These are phyloP conservation scores for Cardiospermum halicacabum DNA, from an alignment of 345 rosid genomes.

Conservation along the genomic window DNA sequence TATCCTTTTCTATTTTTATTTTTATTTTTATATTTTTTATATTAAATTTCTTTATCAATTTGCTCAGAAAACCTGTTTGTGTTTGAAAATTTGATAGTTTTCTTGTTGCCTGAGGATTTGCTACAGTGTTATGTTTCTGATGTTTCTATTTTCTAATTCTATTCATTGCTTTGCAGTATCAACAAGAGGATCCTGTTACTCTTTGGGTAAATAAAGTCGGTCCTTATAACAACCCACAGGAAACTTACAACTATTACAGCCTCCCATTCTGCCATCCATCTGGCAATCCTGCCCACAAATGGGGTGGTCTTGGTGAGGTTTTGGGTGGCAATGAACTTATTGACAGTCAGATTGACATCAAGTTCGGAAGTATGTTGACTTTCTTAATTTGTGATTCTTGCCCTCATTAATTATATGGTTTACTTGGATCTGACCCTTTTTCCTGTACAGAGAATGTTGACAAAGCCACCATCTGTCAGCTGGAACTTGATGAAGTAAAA, in stretches of 20 bases:
- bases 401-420: slow-evolving; percentile 3
- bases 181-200: slow-evolving; percentile 66
- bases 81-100: neutral
- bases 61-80: neutral
- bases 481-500: slow-evolving; percentile 59
- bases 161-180: slow-evolving; percentile 53
- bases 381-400: slow-evolving; percentile 2
- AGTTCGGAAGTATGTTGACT: slow-evolving; percentile 69
- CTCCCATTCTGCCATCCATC: slow-evolving; percentile 90
- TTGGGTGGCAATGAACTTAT: slow-evolving; percentile 99
- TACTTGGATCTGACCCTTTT: neutral
- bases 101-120: neutral
- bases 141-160: neutral
- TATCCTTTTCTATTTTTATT: neutral
- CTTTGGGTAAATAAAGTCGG: slow-evolving; percentile 99
- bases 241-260: slow-evolving; percentile 96
- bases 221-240: slow-evolving; percentile 98
- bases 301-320: slow-evolving; percentile 99
- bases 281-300: slow-evolving; percentile 69
- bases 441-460: slow-evolving; percentile 59
- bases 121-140: neutral
- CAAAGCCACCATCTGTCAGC: slow-evolving; percentile 48
- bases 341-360: slow-evolving; percentile 80
- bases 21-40: too few relatives aligned
- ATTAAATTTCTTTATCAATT: neutral